A percentile compares a stretch with the other conserved stretches of the same genome.
phyloP scores from a whole-genome alignment of 176 grass and related monocot species.

The Lolium multiflorum region DNA sequence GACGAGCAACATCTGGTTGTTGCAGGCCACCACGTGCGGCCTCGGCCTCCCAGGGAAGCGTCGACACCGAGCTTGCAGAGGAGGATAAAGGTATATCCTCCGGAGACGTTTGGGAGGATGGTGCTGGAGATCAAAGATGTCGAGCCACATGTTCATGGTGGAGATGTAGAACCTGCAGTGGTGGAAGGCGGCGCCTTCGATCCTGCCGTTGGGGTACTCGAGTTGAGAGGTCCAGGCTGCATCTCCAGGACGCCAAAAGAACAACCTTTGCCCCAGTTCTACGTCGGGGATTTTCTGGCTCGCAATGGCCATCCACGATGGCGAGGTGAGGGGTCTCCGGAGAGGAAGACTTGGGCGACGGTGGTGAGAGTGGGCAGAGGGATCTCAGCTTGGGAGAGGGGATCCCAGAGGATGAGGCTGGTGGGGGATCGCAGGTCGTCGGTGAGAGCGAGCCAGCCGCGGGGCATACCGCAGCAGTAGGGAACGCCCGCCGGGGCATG shows the following conservation, averaged over 20 bases:
- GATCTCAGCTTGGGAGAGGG: not conserved
- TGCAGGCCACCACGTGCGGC: not conserved
- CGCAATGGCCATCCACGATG: not conserved
- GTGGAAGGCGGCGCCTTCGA: not conserved
- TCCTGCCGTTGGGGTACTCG: not conserved
- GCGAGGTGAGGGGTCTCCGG: not conserved
- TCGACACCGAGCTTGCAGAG: not conserved
- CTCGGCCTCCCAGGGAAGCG: not conserved
- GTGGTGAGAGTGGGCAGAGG: not conserved
- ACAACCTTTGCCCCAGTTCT: not conserved
- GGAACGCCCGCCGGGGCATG: not conserved
- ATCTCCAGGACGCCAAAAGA: slow-evolving; percentile 15
- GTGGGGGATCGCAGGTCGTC: not conserved
- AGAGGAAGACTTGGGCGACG: slow-evolving; percentile 8
- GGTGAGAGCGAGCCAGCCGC: slow-evolving; percentile 15
- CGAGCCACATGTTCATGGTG: not conserved
- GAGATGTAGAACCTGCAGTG: not conserved
- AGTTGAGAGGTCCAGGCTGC: not conserved
- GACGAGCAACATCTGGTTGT: not conserved
- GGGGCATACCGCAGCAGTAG: slow-evolving; percentile 5
- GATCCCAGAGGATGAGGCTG: slow-evolving; percentile 2
- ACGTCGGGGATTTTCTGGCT: not conserved
- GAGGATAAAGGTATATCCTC: not conserved
- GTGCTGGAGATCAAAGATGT: not conserved
- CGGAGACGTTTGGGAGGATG: not conserved